Base-by-base conservation (phyloP, 129 eudicot genomes). In the Daucus carota region DNA sequence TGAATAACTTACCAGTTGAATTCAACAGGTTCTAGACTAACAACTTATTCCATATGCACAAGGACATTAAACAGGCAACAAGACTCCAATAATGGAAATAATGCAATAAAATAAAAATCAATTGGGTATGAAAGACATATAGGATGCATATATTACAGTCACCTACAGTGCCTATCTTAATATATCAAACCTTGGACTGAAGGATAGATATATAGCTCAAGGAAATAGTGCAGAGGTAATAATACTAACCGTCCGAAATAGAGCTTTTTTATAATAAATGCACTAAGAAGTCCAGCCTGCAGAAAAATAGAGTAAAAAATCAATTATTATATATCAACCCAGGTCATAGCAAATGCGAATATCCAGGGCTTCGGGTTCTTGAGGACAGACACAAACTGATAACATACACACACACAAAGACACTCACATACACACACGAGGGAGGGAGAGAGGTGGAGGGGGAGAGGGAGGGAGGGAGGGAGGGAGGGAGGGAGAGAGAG, bases 401-500 rank as follows among this genome's bases (percentile, higher is more conserved):
- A 20, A 50, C 59, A 48, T 24, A 48, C 59, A 17, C 0, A 10
- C 20, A 8, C 20, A 45, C 14, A 3, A 5, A 47, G 18, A n/a
- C 7, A 52, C 62, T 0, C 62, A 52, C 12, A 22, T 29, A 57
- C 26, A 57, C 66, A 57, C 66, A 57, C 28, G n/a, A 36, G 40
- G 5, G 40, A 36, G 40, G 5, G 60, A 50, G 6, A 50, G 60
- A 50, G 60, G 22, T 20, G 60, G 26, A 57, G 40, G 40, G 40
- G 5, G 40, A 5, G 40, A 36, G 40, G 40, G 40, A 36, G 40
- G 40, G 40, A 22, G 70, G 43, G 74, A 60, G 60, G 50, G 75
- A 71, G 77, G 57, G 63, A 73, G 80, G 59, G 82, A 80, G 72
- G 84, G 60, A 50, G 18, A 50, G 60, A 50, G 60, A 50, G 18